These are phyloP conservation scores for Nitzschia putrida DNA, from an alignment of 108 stramenopile species.

Conservation along the genomic window DNA sequence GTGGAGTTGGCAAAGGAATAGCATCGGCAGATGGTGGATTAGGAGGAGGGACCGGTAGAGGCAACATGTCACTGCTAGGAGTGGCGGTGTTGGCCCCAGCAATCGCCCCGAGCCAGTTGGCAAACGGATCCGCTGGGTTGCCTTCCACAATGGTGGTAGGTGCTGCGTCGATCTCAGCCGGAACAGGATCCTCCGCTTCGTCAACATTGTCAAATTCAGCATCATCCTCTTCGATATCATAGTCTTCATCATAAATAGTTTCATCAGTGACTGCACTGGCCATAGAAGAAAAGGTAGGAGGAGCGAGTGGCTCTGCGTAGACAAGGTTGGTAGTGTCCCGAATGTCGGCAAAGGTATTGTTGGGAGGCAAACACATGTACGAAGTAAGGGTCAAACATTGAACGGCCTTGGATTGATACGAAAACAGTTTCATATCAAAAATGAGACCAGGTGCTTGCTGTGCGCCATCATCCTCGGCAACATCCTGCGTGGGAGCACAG, in stretches of 20 bases:
- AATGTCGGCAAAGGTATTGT: slow-evolving; percentile 7
- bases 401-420: slow-evolving; percentile 68
- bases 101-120: slow-evolving; percentile 81
- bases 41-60: slow-evolving; percentile 13
- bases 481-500: slow-evolving; percentile 30
- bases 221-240: slow-evolving; percentile 46
- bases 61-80: neutral
- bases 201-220: slow-evolving; percentile 41
- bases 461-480: slow-evolving; percentile 41
- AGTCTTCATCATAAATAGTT: slow-evolving; percentile 42
- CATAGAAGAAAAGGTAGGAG: neutral
- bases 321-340: neutral
- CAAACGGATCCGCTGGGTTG: slow-evolving; percentile 54
- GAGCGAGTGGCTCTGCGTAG: slow-evolving; percentile 1
- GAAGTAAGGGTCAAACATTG: slow-evolving; percentile 63
- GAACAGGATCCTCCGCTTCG: slow-evolving; percentile 25
- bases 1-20: slow-evolving; percentile 14
- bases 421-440: slow-evolving; percentile 63
- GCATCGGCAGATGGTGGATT: slow-evolving; percentile 24
- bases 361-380: slow-evolving; percentile 63
- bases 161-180: slow-evolving; percentile 36
- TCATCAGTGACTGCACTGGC: slow-evolving; percentile 11
- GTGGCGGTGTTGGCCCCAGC: slow-evolving; percentile 20
- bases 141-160: slow-evolving; percentile 17
- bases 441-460: slow-evolving; percentile 23